Evolutionary conservation across 139 green algal species (phyloP), one percentile per base, ranked within the genome.

Genomic region (Chlamydomonas asymmetrica): DNA sequence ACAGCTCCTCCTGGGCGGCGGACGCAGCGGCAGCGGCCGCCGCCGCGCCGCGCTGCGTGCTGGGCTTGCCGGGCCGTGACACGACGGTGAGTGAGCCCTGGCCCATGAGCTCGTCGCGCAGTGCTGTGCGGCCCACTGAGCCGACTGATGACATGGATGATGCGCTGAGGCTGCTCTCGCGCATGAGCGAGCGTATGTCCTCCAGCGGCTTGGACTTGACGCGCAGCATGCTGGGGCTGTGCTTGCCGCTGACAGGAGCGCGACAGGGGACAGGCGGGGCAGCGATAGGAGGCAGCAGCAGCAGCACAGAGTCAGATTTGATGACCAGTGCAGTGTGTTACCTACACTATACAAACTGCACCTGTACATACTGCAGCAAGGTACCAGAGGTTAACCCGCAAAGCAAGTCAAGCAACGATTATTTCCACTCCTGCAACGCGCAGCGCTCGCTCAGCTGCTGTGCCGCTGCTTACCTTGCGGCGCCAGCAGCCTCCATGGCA

Each of bases 121-220:
- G 68, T n/a, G n/a, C n/a, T n/a, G n/a, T n/a, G n/a, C n/a, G n/a
- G n/a, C 5, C 50, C 29, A 25, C 52, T 7, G 3, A 23, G 40
- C 39, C 56, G 31, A 39, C 40, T 40, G 40, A 39, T 20, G 10
- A 38, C 31, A 39, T 62, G 50, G 59, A 35, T 20, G 54, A 41
- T 29, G 62, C 57, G 29, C 27, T 67, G 63, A 73, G 48, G 40
- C 35, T 68, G 38, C 54, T 66, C 56, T 72, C 63, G 3, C 65
- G 63, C 65, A 72, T 80, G 1, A 67, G 50, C 50, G 73, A 56
- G 27, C 65, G 63, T 52, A 62, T n/a, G 52, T 80, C 77, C 18
- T 76, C 61, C 0, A 64, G 77, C 31, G 48, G 43, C 54, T 67
- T 29, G 63, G 78, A 57, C 48, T 66, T 45, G 37, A 67, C 64